Percentiles rank a stretch among this genome's conserved stretches.
phyloP scores from a whole-genome alignment of 106 monocot genomes.

The Platanthera zijinensis region DNA sequence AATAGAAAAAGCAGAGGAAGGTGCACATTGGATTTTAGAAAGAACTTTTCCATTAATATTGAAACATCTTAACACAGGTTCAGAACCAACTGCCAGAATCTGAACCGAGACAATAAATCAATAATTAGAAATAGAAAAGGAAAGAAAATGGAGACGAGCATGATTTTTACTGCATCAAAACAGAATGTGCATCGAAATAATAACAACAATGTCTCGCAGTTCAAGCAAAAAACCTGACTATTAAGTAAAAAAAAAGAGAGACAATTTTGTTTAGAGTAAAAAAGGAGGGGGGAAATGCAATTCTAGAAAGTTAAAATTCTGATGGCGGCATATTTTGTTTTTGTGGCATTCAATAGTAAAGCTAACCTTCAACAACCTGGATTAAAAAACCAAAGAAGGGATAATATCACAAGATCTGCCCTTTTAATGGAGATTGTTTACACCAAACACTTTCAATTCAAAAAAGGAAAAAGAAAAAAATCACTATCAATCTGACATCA shows the following conservation, averaged over 20 bases:
- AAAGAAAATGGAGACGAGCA: not conserved
- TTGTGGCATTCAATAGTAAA: not conserved
- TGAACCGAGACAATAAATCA: constrained; percentile 16
- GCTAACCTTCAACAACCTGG: not conserved
- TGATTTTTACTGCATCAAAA: not conserved
- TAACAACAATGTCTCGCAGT: not conserved
- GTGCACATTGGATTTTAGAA: constrained; percentile 95
- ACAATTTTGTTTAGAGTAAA: not conserved
- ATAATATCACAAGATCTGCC: too few relatives aligned
- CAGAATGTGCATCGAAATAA: not conserved
- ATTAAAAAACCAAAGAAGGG: not conserved
- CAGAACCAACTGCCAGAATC: constrained; percentile 77
- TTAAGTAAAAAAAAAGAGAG: not conserved
- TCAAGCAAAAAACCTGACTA: not conserved
- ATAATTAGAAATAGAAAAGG: not conserved
- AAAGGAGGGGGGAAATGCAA: not conserved
- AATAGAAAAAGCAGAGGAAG: constrained; percentile 73
- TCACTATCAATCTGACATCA: too few relatives aligned
- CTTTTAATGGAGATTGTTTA: too few relatives aligned
- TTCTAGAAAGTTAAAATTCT: not conserved
- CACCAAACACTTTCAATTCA: too few relatives aligned
- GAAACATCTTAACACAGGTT: constrained; percentile 65
- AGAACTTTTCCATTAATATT: constrained; percentile 57
- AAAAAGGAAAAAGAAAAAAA: too few relatives aligned
- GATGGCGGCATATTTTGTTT: not conserved